Conservation (phyloP, 2,329 filamentous ascomycete species). For the Verticillium nubilum region DNA sequence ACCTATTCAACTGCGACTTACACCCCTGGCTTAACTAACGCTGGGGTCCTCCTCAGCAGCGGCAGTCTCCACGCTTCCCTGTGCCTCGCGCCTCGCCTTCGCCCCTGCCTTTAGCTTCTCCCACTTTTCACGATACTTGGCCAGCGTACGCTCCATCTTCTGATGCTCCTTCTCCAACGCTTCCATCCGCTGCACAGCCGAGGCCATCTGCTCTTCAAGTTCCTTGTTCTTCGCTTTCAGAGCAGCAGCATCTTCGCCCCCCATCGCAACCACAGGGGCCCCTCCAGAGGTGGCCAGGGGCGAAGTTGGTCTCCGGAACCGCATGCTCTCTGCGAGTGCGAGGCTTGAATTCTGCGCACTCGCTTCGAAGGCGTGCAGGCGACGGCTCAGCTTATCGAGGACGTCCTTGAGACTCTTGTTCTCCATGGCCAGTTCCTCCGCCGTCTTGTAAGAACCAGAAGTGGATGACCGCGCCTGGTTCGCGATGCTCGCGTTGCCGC, state of each 20-base stretch:
- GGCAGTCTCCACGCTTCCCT: conserved; percentile 30
- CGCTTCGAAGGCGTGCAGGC: conserved; percentile 89
- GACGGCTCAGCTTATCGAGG: conserved; percentile 78
- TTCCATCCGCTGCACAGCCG: conserved; percentile 55
- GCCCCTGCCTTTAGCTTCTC: conserved; percentile 56
- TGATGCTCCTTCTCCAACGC: conserved; percentile 58
- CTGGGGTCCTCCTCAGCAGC: neutral
- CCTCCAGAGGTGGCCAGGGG: conserved; percentile 23
- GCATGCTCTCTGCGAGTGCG: conserved; percentile 78
- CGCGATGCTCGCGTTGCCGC: conserved; percentile 29
- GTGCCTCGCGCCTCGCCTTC: conserved; percentile 47
- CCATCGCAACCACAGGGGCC: conserved; percentile 18
- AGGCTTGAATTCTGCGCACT: conserved; percentile 83
- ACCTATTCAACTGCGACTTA: neutral
- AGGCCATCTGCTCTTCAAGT: conserved; percentile 60
- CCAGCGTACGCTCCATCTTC: conserved; percentile 49
- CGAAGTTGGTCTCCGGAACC: conserved; percentile 54
- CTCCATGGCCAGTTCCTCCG: conserved; percentile 85
- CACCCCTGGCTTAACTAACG: neutral
- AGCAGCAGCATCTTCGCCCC: conserved; percentile 19
- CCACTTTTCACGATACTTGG: conserved; percentile 57
- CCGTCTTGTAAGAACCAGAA: conserved; percentile 48
- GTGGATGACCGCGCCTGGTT: conserved; percentile 31
- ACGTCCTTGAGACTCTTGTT: conserved; percentile 81
- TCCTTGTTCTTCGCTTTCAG: conserved; percentile 51